A percentile compares a stretch with the other conserved stretches of the same genome.
Evolutionary conservation across 2,329 filamentous ascomycete genomes (phyloP).

Genomic region (Phaeosphaeria sp.): DNA sequence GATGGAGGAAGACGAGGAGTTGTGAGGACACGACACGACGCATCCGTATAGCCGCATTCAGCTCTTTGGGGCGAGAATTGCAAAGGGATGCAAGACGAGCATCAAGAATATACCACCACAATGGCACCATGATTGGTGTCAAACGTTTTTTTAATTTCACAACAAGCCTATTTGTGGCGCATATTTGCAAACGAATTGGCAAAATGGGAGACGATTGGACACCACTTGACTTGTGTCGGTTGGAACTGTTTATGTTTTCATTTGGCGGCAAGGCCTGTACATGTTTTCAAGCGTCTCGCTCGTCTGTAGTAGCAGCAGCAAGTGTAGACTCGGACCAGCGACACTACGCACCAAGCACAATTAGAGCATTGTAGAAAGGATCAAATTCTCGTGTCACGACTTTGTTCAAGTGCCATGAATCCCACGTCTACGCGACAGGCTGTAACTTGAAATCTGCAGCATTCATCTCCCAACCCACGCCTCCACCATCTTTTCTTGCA

Average conservation of each 20-base stretch:
- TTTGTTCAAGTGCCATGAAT: not conserved
- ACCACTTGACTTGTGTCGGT: not conserved
- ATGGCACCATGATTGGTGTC: not conserved
- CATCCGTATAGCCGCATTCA: not conserved
- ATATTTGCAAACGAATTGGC: not conserved
- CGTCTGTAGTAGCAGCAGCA: not conserved
- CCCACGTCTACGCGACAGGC: not conserved
- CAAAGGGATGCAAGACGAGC: not conserved
- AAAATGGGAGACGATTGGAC: not conserved
- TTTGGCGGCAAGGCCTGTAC: not conserved
- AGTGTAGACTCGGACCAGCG: not conserved
- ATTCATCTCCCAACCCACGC: constrained; percentile 70
- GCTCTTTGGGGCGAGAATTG: constrained; percentile 1
- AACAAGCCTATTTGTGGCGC: not conserved
- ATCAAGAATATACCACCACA: not conserved
- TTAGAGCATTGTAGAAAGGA: not conserved
- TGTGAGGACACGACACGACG: constrained; percentile 29
- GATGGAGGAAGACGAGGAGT: constrained; percentile 54
- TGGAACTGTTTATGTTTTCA: not conserved
- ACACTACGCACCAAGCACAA: not conserved
- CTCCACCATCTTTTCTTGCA: constrained; percentile 59
- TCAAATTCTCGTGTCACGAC: not conserved
- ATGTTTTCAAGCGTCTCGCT: not conserved
- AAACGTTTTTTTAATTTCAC: not conserved
- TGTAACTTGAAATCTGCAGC: constrained; percentile 80